phyloP scores from a whole-genome alignment of 257 asterid genomes.

The Misopates orontium region DNA sequence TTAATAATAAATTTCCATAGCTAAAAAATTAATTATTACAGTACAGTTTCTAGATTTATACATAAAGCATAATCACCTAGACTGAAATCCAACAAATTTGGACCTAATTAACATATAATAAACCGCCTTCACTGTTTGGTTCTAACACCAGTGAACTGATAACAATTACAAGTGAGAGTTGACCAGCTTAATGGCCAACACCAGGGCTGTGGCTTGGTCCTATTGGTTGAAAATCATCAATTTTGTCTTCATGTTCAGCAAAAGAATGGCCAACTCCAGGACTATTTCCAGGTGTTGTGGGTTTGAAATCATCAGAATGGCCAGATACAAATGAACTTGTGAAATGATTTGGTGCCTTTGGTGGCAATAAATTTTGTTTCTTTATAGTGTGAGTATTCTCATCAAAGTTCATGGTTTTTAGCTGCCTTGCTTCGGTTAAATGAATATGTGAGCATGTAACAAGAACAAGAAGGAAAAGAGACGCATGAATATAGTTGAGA shows the following conservation, averaged over 20 bases:
- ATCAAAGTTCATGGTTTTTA: slow-evolving; percentile 26
- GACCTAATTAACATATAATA: no score
- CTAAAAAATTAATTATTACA: no score
- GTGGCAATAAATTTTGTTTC: no score
- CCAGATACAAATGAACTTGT: not conserved
- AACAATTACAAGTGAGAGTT: no score
- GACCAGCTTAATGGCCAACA: slow-evolving; percentile 46
- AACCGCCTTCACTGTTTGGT: no score
- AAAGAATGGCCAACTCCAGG: slow-evolving; percentile 64
- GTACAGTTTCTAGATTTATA: no score
- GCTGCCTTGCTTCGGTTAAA: slow-evolving; percentile 47
- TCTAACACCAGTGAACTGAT: no score
- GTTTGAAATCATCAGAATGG: slow-evolving; percentile 32
- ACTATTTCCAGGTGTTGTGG: slow-evolving; percentile 62
- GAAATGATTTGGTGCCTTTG: not conserved
- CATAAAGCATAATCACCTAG: no score
- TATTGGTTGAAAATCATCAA: slow-evolving; percentile 44
- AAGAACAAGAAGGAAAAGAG: slow-evolving; percentile 40
- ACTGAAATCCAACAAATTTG: no score
- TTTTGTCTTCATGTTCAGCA: slow-evolving; percentile 17
- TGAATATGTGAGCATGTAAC: slow-evolving; percentile 27
- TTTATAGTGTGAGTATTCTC: no score
- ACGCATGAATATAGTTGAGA: slow-evolving; percentile 14
- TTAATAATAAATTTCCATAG: no score
- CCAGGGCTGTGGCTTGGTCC: slow-evolving; percentile 59